These are phyloP conservation scores for Fragaria nilgerrensis DNA, from an alignment of 306 rosid species.

Conservation along the genomic window DNA sequence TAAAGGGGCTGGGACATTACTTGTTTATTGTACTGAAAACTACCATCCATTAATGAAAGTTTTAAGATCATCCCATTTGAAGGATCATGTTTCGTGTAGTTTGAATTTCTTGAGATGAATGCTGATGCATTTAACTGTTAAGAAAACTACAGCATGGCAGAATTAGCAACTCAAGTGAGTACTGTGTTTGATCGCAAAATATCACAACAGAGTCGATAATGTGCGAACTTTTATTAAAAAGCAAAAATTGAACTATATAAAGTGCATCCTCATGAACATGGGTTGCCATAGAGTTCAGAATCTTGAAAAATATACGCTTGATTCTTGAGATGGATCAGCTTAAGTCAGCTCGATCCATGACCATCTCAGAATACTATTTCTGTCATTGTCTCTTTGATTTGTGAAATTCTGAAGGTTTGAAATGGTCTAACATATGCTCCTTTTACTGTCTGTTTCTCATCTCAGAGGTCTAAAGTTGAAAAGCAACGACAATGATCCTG, in stretches of 20 bases:
- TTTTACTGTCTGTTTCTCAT: no score
- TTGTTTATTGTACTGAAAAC: constrained; percentile 26
- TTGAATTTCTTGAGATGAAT: neutral
- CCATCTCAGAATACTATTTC: neutral
- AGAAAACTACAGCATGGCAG: neutral
- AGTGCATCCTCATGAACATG: neutral
- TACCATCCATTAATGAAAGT: constrained; percentile 25
- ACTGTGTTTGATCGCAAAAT: neutral
- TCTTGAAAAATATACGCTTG: neutral
- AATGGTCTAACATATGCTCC: no score
- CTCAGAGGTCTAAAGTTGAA: neutral
- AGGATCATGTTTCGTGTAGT: neutral
- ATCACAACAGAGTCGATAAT: neutral
- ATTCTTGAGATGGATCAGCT: neutral
- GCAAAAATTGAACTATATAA: neutral
- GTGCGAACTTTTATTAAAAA: no score
- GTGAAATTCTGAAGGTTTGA: no score
- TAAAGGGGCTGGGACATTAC: constrained; percentile 42
- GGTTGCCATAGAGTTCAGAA: neutral
- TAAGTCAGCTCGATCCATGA: neutral
- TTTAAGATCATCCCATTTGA: constrained; percentile 8
- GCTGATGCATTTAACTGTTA: neutral
- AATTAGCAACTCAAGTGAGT: neutral
- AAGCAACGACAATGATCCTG: neutral
- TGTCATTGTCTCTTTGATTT: neutral